Percentiles rank a stretch among this genome's conserved stretches.
phyloP scores from a whole-genome alignment of 192 early-diverging fungal species.

The Coemansia sp. region DNA sequence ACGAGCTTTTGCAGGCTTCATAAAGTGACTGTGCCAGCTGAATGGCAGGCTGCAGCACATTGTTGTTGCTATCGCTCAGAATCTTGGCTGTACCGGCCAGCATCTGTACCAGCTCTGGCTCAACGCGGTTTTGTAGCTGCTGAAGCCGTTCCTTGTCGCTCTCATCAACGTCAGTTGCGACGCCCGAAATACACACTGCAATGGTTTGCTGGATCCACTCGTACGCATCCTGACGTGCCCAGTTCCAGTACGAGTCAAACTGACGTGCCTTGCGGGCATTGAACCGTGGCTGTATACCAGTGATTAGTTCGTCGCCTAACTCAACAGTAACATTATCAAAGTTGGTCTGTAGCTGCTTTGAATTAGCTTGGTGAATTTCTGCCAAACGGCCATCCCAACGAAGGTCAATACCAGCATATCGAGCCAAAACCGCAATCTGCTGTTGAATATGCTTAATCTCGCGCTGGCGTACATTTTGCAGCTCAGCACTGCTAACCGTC shows the following conservation, averaged over 20 bases:
- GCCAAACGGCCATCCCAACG: constrained; percentile 63
- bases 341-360: constrained; percentile 63
- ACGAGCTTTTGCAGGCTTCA: too few relatives aligned
- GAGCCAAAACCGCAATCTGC: constrained; percentile 83
- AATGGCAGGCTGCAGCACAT: constrained; percentile 56
- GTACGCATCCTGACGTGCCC: too few relatives aligned
- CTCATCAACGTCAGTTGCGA: constrained; percentile 58
- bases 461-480: constrained; percentile 72
- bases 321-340: constrained; percentile 77
- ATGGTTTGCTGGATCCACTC: constrained; percentile 58
- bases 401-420: constrained; percentile 76
- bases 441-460: constrained; percentile 68
- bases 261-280: constrained; percentile 64
- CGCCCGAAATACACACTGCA: constrained; percentile 70
- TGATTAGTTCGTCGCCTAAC: constrained; percentile 72
- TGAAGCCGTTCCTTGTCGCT: constrained; percentile 51
- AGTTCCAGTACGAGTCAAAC: constrained; percentile 36
- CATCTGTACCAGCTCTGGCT: constrained; percentile 66
- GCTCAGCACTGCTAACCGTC: constrained; percentile 84
- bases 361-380: constrained; percentile 59
- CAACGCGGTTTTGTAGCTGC: constrained; percentile 76
- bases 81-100: constrained; percentile 67
- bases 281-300: constrained; percentile 80
- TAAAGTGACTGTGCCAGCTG: constrained; percentile 37
- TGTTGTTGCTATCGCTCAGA: constrained; percentile 61